Evolutionary conservation across 345 rosid species (phyloP).

Genomic region (Camelina laxa): DNA sequence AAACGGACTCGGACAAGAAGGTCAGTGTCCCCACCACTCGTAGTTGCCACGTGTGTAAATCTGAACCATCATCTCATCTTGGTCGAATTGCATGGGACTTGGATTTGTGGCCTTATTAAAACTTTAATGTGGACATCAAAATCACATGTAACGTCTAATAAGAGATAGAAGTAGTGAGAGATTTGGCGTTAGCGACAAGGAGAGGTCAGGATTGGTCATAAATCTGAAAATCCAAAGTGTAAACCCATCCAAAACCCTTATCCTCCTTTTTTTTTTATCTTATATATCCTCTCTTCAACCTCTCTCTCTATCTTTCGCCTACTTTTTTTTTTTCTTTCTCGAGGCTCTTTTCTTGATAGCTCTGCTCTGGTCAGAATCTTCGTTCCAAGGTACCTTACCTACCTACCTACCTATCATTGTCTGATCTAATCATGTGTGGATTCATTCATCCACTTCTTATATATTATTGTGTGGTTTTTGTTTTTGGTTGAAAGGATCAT

Average conservation of each 20-base stretch:
- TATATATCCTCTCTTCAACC: slow-evolving; percentile 44
- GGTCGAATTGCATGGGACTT: slow-evolving; percentile 41
- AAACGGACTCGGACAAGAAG: slow-evolving; percentile 36
- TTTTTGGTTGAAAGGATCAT: not conserved
- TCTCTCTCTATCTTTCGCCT: not conserved
- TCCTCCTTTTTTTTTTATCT: slow-evolving; percentile 45
- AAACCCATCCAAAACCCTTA: slow-evolving; percentile 42
- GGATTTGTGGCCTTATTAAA: slow-evolving; percentile 24
- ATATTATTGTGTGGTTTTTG: no score
- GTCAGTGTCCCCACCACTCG: slow-evolving; percentile 35
- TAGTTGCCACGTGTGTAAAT: slow-evolving; percentile 31
- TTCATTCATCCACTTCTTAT: not conserved
- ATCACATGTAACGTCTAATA: slow-evolving; percentile 35
- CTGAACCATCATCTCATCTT: slow-evolving; percentile 29
- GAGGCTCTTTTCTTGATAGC: slow-evolving; percentile 8
- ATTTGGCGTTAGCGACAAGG: slow-evolving; percentile 46
- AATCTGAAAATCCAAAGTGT: slow-evolving; percentile 21
- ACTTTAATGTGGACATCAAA: slow-evolving; percentile 34
- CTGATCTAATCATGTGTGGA: not conserved
- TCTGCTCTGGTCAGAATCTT: slow-evolving; percentile 34
- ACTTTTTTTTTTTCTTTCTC: not conserved
- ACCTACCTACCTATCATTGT: not conserved
- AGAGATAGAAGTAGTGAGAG: slow-evolving; percentile 6
- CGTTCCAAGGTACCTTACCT: slow-evolving; percentile 28
- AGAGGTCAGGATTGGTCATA: slow-evolving; percentile 42